These are phyloP conservation scores for Capronia americana DNA, from an alignment of 2,329 filamentous ascomycete species.

Conservation along the genomic window DNA sequence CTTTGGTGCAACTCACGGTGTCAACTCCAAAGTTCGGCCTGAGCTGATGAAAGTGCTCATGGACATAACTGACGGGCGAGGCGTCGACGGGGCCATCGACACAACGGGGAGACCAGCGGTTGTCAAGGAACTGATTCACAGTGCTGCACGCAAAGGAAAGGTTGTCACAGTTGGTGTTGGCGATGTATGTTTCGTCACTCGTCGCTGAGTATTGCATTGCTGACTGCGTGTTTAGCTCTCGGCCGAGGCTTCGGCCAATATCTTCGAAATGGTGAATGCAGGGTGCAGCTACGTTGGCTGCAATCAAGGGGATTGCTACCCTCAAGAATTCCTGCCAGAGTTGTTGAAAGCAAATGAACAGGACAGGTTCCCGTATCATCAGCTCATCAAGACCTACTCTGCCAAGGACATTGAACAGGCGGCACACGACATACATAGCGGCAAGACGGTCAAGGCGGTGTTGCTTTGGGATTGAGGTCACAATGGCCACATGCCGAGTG, in stretches of 20 bases:
- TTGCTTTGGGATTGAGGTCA: conserved; percentile 41
- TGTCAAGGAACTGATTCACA: conserved; percentile 36
- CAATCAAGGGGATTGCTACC: conserved; percentile 37
- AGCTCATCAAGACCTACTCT: conserved; percentile 53
- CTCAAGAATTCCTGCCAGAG: conserved; percentile 37
- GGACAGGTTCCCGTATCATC: conserved; percentile 56
- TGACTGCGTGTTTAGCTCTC: conserved; percentile 29
- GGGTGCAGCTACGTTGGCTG: conserved; percentile 38
- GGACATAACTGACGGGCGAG: conserved; percentile 39
- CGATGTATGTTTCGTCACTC: conserved; percentile 25
- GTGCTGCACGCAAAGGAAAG: conserved; percentile 38
- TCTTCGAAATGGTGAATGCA: conserved; percentile 39
- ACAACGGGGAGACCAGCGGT: conserved; percentile 35
- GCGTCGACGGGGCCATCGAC: conserved; percentile 38
- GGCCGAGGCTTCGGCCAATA: conserved; percentile 34
- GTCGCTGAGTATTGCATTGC: neutral
- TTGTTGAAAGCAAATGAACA: conserved; percentile 40
- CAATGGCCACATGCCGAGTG: neutral
- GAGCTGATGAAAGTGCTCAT: conserved; percentile 44
- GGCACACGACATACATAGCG: conserved; percentile 41
- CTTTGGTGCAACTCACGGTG: conserved; percentile 53
- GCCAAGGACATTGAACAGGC: conserved; percentile 43
- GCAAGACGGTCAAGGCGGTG: conserved; percentile 43
- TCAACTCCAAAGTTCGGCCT: conserved; percentile 45
- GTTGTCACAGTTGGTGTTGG: conserved; percentile 39